Percentiles rank a stretch among this genome's conserved stretches.
phyloP scores from a whole-genome alignment of 2,329 filamentous ascomycete species.

The Aspergillus sp. region DNA sequence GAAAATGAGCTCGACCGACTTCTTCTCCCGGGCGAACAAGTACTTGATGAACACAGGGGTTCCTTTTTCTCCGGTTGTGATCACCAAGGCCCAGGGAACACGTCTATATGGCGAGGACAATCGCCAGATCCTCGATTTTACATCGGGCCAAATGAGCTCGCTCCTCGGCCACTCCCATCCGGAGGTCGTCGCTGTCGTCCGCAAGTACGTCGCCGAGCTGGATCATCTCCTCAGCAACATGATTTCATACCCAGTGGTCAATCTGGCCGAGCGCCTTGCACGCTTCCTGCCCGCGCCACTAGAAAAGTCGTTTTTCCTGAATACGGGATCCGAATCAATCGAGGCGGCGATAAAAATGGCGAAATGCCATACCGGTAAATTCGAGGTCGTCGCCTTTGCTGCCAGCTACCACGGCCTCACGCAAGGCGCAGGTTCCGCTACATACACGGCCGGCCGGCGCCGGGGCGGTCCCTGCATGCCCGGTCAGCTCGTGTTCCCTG shows the following conservation, averaged over 20 bases:
- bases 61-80: conserved; percentile 30
- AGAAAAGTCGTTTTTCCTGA: conserved; percentile 50
- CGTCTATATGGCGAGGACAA: conserved; percentile 37
- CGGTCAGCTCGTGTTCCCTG: conserved; percentile 49
- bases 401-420: conserved; percentile 56
- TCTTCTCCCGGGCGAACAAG: conserved; percentile 30
- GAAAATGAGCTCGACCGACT: conserved; percentile 10
- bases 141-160: conserved; percentile 53
- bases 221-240: conserved; percentile 54
- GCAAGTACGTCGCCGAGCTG: conserved; percentile 41
- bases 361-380: conserved; percentile 55
- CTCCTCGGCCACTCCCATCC: conserved; percentile 50
- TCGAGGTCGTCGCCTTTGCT: conserved; percentile 53
- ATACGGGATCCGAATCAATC: conserved; percentile 48
- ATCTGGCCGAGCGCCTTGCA: conserved; percentile 44
- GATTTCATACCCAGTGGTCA: conserved; percentile 49
- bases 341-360: conserved; percentile 58
- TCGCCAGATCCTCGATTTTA: conserved; percentile 47
- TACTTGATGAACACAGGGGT: conserved; percentile 38
- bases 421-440: conserved; percentile 42
- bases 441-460: conserved; percentile 20
- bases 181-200: conserved; percentile 47
- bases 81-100: conserved; percentile 39
- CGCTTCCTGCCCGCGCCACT: conserved; percentile 39
- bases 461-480: conserved; percentile 34